These are phyloP conservation scores for Xylariales sp. DNA, from an alignment of 2,329 filamentous ascomycete genomes.

Conservation along the genomic window DNA sequence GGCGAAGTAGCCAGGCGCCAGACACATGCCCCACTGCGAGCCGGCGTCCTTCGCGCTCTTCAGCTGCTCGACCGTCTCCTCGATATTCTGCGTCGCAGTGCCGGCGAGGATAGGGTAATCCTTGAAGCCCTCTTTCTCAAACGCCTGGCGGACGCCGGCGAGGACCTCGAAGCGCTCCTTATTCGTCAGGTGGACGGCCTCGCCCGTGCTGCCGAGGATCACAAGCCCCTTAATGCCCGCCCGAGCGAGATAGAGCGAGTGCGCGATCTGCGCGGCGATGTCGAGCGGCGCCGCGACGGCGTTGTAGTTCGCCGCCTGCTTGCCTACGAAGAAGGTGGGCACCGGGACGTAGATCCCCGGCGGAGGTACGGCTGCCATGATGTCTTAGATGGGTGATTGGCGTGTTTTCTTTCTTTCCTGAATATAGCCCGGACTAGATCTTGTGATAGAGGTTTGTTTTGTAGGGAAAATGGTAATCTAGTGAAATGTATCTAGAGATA, in stretches of 20 bases:
- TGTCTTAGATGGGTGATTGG: slow-evolving; percentile 3
- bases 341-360: slow-evolving; percentile 67
- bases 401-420: neutral
- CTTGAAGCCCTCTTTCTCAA: slow-evolving; percentile 66
- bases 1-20: slow-evolving; percentile 71
- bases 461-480: neutral
- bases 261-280: slow-evolving; percentile 65
- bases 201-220: slow-evolving; percentile 71
- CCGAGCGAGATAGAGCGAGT: slow-evolving; percentile 69
- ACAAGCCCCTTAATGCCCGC: slow-evolving; percentile 71
- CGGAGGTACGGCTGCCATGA: slow-evolving; percentile 51
- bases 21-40: slow-evolving; percentile 68
- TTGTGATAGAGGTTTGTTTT: neutral
- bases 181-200: slow-evolving; percentile 70
- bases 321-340: slow-evolving; percentile 69
- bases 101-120: slow-evolving; percentile 70
- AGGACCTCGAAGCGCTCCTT: slow-evolving; percentile 67
- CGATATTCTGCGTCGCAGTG: slow-evolving; percentile 70
- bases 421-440: neutral
- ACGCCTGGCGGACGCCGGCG: slow-evolving; percentile 62
- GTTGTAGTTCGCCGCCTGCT: slow-evolving; percentile 54
- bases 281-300: slow-evolving; percentile 64
- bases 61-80: slow-evolving; percentile 70
- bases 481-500: neutral
- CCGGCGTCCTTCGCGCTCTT: slow-evolving; percentile 66